Conservation (phyloP, 768 basidiomycete species). For the Dendrothele bispora region DNA sequence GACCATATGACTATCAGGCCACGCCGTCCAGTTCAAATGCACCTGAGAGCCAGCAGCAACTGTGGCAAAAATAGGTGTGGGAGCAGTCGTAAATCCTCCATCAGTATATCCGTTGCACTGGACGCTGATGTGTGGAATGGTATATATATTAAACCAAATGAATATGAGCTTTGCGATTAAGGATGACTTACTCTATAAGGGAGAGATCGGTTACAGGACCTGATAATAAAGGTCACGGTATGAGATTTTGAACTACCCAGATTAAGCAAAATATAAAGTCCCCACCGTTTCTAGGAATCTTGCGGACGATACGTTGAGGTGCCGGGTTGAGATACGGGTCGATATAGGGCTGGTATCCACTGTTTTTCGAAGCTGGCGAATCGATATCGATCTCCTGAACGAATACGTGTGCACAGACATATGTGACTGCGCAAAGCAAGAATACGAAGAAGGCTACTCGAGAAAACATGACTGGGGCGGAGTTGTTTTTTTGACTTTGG, state of each 20-base stretch:
- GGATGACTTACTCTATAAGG: constrained; percentile 32
- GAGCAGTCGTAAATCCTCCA: constrained; percentile 29
- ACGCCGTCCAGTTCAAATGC: constrained; percentile 41
- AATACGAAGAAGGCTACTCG: constrained; percentile 9
- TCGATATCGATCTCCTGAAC: constrained; percentile 37
- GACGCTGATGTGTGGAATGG: constrained; percentile 16
- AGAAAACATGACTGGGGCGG: neutral
- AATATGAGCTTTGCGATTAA: neutral
- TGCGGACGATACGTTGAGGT: constrained; percentile 40
- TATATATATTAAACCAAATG: neutral
- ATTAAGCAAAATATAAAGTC: constrained; percentile 2
- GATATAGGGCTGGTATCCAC: constrained; percentile 37
- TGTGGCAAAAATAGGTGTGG: constrained; percentile 38
- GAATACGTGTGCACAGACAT: too few species aligned
- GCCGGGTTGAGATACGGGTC: constrained; percentile 35
- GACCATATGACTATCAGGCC: constrained; percentile 31
- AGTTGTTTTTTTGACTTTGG: too few species aligned
- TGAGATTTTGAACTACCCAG: neutral
- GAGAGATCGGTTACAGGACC: constrained; percentile 38
- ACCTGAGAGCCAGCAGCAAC: constrained; percentile 40
- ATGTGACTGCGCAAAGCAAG: constrained; percentile 26
- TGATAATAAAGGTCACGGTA: constrained; percentile 6
- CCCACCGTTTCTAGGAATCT: constrained; percentile 43
- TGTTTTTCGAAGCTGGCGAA: constrained; percentile 30
- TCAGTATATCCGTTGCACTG: constrained; percentile 33